These are phyloP conservation scores for Vitis hybrid DNA, from an alignment of 177 flowering plant species.

Conservation along the genomic window DNA sequence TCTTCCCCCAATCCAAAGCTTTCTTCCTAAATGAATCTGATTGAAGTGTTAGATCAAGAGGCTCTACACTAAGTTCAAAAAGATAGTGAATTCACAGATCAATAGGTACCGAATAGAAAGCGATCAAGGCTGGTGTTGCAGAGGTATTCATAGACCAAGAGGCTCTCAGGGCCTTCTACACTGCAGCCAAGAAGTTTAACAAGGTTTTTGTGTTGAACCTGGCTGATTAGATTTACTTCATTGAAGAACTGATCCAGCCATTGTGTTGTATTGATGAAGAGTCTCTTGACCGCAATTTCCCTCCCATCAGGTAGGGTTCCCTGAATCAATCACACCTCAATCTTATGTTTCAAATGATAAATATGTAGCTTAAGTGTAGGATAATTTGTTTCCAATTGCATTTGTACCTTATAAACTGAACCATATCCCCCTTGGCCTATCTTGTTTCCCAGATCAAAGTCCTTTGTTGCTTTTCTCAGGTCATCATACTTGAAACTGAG, in stretches of 20 bases:
- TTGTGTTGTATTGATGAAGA: conserved; percentile 77
- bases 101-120: conserved; percentile 69
- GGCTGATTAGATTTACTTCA: conserved; percentile 89
- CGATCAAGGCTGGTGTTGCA: conserved; percentile 80
- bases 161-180: conserved; percentile 92
- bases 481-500: conserved; percentile 85
- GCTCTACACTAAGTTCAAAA: not conserved
- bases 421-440: conserved; percentile 96
- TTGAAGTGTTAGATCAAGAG: not conserved
- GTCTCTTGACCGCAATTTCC: conserved; percentile 90
- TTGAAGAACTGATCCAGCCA: conserved; percentile 86
- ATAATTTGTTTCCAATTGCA: not conserved
- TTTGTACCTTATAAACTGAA: conserved; percentile 68
- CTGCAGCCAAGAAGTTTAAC: conserved; percentile 88
- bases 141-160: conserved; percentile 80
- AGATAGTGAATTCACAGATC: no score
- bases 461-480: conserved; percentile 79
- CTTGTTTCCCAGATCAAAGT: conserved; percentile 65
- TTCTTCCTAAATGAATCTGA: conserved; percentile 58
- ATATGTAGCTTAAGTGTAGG: not conserved
- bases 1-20: conserved; percentile 66
- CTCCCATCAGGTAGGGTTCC: conserved; percentile 87
- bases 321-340: conserved; percentile 25
- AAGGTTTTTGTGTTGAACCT: conserved; percentile 80
- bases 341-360: not conserved